phyloP scores from a whole-genome alignment of 2,329 filamentous ascomycete species.

The Alternaria conjuncta region DNA sequence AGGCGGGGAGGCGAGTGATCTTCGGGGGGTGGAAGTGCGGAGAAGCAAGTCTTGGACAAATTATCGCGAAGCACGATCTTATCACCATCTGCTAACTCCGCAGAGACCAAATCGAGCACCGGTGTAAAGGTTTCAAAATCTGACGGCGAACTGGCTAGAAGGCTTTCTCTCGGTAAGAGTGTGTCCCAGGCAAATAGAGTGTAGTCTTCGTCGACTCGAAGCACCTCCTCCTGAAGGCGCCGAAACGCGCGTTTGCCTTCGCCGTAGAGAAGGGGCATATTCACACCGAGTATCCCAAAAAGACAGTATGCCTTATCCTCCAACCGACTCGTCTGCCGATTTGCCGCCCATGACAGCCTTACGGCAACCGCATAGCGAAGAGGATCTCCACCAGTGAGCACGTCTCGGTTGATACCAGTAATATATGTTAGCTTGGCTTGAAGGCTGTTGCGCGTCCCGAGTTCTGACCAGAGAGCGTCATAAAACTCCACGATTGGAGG shows the following conservation, averaged over 20 bases:
- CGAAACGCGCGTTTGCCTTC: not conserved
- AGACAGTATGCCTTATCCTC: slow-evolving; percentile 1
- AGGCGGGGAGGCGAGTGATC: not conserved
- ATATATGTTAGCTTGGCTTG: rapidly evolving
- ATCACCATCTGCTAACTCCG: too few relatives aligned
- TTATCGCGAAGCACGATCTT: not conserved
- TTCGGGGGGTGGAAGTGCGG: not conserved
- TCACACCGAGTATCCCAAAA: not conserved
- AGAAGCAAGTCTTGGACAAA: not conserved
- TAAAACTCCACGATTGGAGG: not conserved
- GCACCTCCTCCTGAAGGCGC: not conserved
- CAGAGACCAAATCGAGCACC: too few relatives aligned
- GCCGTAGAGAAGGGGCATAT: not conserved
- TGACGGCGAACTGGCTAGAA: not conserved
- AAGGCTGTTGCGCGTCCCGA: not conserved
- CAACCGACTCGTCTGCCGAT: not conserved
- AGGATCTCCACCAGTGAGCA: not conserved
- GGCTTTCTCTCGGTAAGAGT: not conserved
- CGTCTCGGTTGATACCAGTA: not conserved
- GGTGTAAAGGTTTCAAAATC: not conserved
- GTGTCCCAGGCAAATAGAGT: not conserved
- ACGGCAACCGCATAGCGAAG: not conserved
- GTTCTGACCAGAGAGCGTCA: not conserved
- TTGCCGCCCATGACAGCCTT: not conserved
- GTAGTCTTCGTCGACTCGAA: not conserved